Evolutionary conservation across 176 grass and related monocot species (phyloP).

Genomic region (Bonia amplexicaulis): DNA sequence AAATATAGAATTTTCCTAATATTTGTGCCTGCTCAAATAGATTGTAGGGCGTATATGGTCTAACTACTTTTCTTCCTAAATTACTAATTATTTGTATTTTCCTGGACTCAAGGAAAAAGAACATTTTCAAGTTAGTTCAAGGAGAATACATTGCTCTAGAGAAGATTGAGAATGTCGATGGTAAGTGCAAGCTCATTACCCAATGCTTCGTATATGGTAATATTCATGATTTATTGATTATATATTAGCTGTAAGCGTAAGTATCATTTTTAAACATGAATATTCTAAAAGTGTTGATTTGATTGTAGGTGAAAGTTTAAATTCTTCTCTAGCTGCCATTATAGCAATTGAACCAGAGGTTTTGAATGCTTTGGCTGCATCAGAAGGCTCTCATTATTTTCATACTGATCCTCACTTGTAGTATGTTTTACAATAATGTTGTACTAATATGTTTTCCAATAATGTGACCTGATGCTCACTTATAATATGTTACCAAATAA

Average conservation of each 20-base stretch:
- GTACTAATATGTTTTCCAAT: too few species aligned
- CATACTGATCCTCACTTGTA: too few species aligned
- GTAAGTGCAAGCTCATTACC: slow-evolving; percentile 91
- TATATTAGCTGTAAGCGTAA: background rate
- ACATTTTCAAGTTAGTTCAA: slow-evolving; percentile 98
- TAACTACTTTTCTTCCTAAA: slow-evolving; percentile 8
- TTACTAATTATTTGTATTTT: background rate
- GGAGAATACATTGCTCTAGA: slow-evolving; percentile 97
- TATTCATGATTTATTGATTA: background rate
- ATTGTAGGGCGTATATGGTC: background rate
- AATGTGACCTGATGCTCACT: too few species aligned
- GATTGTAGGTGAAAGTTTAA: slow-evolving; percentile 85
- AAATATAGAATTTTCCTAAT: too few species aligned
- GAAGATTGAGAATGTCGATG: slow-evolving; percentile 94
- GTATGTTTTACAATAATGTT: too few species aligned
- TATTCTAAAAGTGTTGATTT: slow-evolving; percentile 27
- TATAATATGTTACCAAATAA: too few species aligned
- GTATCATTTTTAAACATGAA: background rate
- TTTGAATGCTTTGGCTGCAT: slow-evolving; percentile 81
- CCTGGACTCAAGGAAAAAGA: slow-evolving; percentile 75
- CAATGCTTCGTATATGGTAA: slow-evolving; percentile 98
- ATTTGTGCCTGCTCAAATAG: too few species aligned
- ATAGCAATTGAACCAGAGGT: slow-evolving; percentile 75
- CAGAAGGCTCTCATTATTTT: slow-evolving; percentile 31
- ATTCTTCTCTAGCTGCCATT: slow-evolving; percentile 76